Conservation (phyloP, 768 basidiomycete genomes). For the Sistotremastrum niveocremeum region DNA sequence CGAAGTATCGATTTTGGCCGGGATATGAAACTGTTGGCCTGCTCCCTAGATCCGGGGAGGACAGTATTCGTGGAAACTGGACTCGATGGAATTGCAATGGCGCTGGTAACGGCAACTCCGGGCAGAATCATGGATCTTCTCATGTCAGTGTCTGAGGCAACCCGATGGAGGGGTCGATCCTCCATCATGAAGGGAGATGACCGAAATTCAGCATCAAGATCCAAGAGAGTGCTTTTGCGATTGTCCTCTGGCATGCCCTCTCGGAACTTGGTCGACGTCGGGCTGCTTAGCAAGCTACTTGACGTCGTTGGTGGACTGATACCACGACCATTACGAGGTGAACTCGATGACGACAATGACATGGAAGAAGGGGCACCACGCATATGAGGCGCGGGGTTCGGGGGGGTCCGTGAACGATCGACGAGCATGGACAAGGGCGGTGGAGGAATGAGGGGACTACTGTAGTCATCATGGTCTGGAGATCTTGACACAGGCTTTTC, state of each 20-base stretch:
- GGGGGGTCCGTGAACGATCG: constrained; percentile 30
- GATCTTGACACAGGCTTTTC: neutral
- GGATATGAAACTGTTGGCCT: constrained; percentile 4
- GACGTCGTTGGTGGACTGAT: too few species aligned
- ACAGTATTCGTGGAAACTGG: constrained; percentile 13
- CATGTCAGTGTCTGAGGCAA: constrained; percentile 9
- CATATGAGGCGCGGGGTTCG: constrained; percentile 12
- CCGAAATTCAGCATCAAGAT: constrained; percentile 14
- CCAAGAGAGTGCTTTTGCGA: too few species aligned
- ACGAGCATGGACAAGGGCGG: constrained; percentile 87
- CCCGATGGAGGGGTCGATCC: constrained; percentile 14
- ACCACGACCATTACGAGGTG: too few species aligned
- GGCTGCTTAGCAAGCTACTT: too few species aligned
- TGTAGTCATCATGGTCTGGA: constrained; percentile 34
- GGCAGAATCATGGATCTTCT: constrained; percentile 7
- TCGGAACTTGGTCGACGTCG: too few species aligned
- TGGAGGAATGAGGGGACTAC: constrained; percentile 73
- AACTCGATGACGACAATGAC: too few species aligned
- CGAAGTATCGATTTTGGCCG: constrained; percentile 17
- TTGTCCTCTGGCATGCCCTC: too few species aligned
- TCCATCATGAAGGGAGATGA: constrained; percentile 9
- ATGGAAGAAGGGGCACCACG: too few species aligned
- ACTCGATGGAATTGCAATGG: neutral
- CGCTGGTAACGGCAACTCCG: constrained; percentile 6
- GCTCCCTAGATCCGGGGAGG: neutral